These are phyloP conservation scores for Xeromyces bisporus DNA, from an alignment of 495 filamentous ascomycete species.

Conservation along the genomic window DNA sequence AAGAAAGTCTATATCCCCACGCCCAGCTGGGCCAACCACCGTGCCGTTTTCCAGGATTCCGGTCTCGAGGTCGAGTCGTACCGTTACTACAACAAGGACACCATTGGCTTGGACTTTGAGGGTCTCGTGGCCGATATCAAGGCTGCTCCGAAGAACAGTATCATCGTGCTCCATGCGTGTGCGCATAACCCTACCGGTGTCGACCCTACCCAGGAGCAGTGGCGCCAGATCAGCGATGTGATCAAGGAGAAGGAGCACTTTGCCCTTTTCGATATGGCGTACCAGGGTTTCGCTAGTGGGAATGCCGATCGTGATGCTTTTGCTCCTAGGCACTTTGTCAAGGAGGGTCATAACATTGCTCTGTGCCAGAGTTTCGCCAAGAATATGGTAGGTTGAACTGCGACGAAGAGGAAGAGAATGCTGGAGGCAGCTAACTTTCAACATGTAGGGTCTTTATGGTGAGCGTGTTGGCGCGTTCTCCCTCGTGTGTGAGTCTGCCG, in stretches of 20 bases:
- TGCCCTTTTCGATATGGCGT: conserved; percentile 99
- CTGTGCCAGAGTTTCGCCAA: conserved; percentile 95
- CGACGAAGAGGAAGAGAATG: neutral
- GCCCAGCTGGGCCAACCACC: conserved; percentile 97
- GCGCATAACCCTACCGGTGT: conserved; percentile 98
- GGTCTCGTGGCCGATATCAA: conserved; percentile 86
- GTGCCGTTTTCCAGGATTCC: conserved; percentile 86
- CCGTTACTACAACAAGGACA: conserved; percentile 97
- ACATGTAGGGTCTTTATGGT: conserved; percentile 70
- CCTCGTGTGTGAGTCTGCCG: conserved; percentile 63
- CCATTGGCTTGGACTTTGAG: conserved; percentile 93
- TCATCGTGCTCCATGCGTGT: conserved; percentile 89
- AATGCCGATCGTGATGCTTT: conserved; percentile 87
- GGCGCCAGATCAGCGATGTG: conserved; percentile 78
- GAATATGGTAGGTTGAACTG: conserved; percentile 65
- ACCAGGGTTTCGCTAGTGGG: conserved; percentile 94
- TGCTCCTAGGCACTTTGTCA: conserved; percentile 77
- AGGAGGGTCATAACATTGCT: conserved; percentile 75
- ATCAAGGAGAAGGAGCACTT: conserved; percentile 83
- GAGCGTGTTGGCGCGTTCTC: conserved; percentile 97
- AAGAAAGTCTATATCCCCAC: conserved; percentile 94
- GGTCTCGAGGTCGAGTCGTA: conserved; percentile 83
- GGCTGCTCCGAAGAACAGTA: conserved; percentile 66
- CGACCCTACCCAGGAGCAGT: conserved; percentile 84
- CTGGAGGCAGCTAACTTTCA: neutral